Conservation (phyloP, 192 early-diverging fungal genomes). For the Chytriomyces hyalinus region DNA sequence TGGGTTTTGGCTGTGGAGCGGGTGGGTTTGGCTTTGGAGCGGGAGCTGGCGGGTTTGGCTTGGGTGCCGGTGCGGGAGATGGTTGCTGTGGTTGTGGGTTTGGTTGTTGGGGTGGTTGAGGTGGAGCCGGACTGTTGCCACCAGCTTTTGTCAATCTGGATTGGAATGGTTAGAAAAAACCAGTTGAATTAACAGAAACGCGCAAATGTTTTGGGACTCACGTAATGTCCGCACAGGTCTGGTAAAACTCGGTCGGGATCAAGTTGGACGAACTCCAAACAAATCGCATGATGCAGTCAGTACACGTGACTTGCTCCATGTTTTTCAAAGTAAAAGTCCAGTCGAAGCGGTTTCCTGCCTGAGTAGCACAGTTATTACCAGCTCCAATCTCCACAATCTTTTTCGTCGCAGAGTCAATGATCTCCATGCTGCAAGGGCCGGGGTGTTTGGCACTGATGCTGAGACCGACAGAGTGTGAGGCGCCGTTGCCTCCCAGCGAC, state of each 20-base stretch:
- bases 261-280: slow-evolving; percentile 41
- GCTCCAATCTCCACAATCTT: slow-evolving; percentile 21
- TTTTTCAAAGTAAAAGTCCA: slow-evolving; percentile 48
- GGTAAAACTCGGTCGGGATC: slow-evolving; percentile 37
- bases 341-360: slow-evolving; percentile 36
- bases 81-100: background rate
- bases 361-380: slow-evolving; percentile 36
- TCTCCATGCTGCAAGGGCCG: slow-evolving; percentile 46
- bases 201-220: background rate
- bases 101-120: background rate
- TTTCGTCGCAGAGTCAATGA: slow-evolving; percentile 31
- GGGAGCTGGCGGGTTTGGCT: background rate
- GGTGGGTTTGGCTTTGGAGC: background rate
- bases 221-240: slow-evolving; percentile 29
- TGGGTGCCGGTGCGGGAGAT: no score
- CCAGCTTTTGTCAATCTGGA: background rate
- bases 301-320: slow-evolving; percentile 45
- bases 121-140: background rate
- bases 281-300: slow-evolving; percentile 46
- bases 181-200: background rate
- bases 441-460: slow-evolving; percentile 45
- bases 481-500: slow-evolving; percentile 3
- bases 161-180: background rate
- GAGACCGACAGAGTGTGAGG: slow-evolving; percentile 32
- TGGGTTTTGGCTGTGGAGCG: background rate